Base-by-base conservation (phyloP, 1,284 basidiomycete genomes). In the Austroboletus novae-zelandiae region DNA sequence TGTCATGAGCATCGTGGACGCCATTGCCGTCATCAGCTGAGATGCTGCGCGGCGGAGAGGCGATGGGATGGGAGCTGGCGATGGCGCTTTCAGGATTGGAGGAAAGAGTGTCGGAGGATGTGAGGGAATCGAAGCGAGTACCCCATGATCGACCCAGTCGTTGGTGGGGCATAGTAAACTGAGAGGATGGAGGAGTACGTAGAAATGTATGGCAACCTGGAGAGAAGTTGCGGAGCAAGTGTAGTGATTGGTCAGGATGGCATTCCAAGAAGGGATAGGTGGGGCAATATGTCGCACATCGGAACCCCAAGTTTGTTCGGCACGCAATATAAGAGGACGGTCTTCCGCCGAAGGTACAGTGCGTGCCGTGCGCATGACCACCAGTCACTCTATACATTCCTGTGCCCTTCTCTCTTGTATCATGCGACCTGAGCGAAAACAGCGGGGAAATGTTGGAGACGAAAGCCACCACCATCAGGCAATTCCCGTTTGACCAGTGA, bases 81-180 rank as follows among this genome's bases (percentile, higher is more conserved):
- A 43, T 30, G 15, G 29, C 20, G 7, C 53, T 58, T 27, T 66
- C 65, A 4, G 51, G 52, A 6, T 53, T 64, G 39, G 65, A 64
- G 34, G 63, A 45, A 41, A 63, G 45, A 20, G 62, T 61, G 40
- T 56, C 63, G 8, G 61, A 61, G 35, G 71, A 64, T 15, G 63
- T 62, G 43, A 80, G 69, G 14, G 74, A 69, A 66, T 87, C 86
- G 56, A 83, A 88, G 61, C 86, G 84, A 57, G 83, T 84, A 35
- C 84, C 84, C 85, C 85, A 88, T 48, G 78, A 62, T 51, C 80
- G 74, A 50, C 68, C 59, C 27, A 60, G 68, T 56, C 65, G 59
- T 50, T 74, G 74, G 39, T 68, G 69, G 50, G 77, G 69, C 77
- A 79, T 79, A 42, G 54, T 51, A 53, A 58, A 56, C 46, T 50